Evolutionary conservation across 805 yeast genomes (phyloP), one percentile per base, ranked within the genome.

Genomic region (Debaryomyces maramus): DNA sequence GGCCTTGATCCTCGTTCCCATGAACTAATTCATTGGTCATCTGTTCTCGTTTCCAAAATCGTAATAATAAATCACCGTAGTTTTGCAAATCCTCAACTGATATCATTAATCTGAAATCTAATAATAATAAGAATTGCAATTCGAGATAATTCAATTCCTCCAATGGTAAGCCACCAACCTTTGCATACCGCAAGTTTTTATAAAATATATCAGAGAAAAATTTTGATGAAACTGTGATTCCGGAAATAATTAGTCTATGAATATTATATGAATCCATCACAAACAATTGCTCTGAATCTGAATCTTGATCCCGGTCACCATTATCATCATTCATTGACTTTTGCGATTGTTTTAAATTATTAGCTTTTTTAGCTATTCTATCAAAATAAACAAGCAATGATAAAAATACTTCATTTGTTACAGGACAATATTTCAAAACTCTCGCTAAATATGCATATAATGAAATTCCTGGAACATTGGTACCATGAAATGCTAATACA

Each of bases 251-350:
- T 48, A 93, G 73, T 46, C 99, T 75, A 65, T 93, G 99, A 46
- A 93, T 89, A 60, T 93, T 93, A 64, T 85, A 91, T 42, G 95
- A 85, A 63, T 93, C 98, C 90, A 93, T 88, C 7, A 91, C 96
- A 61, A 93, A 90, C 44, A 88, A 64, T 59, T 85, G 91, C 37
- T 70, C 75, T 13, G 49, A 41, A 22, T 50, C 53, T 30, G 45
- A 53, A 31, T 52, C 55, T 16, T 45, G 45, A 19, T 43, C 45
- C 15, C 30, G 32, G 8, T 33, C 29, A 18, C 45, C 33, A 11
- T 30, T 37, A 21, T 38, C 43, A n/a, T 36, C 46, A 22, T 32
- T 43, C 39, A 50, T 47, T 11, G 34, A 14, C 6, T 17, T 21
- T 14, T 21, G 21, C 15, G 19, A 33, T 32, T 48, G 49, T 41